A percentile compares a stretch with the other conserved stretches of the same genome.
phyloP scores from a whole-genome alignment of 2,329 filamentous ascomycete species.

The Exophiala spinifera region DNA sequence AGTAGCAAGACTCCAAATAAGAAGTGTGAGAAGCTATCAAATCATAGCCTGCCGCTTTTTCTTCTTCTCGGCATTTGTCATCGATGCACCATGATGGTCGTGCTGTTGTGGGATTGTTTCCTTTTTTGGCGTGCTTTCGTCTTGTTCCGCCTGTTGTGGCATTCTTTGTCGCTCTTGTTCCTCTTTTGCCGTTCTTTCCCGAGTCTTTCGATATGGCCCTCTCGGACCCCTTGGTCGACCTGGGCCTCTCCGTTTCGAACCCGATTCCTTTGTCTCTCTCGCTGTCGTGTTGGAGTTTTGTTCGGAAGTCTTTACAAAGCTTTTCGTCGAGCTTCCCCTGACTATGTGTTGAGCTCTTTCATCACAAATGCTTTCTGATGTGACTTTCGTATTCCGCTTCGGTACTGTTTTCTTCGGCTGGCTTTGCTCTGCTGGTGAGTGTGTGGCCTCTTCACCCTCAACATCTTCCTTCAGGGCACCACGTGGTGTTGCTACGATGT shows the following conservation, averaged over 20 bases:
- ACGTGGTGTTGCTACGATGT: neutral
- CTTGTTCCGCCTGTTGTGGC: neutral
- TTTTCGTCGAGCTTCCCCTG: neutral
- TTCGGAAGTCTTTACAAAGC: neutral
- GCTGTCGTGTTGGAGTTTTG: no score
- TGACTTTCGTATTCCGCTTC: neutral
- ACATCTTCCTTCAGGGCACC: neutral
- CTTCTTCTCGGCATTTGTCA: neutral
- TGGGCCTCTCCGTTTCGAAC: neutral
- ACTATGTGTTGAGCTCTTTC: neutral
- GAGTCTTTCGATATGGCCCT: constrained; percentile 10
- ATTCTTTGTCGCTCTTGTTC: neutral
- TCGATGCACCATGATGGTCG: no score
- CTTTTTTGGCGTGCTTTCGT: neutral
- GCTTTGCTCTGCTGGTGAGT: neutral
- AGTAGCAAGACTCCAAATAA: neutral
- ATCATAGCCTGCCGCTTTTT: neutral
- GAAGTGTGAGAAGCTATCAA: neutral
- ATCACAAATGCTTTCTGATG: neutral
- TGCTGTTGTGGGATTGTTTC: neutral
- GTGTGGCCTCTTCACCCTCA: neutral
- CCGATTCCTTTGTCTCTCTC: neutral
- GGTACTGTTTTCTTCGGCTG: neutral
- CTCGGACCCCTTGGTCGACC: constrained; percentile 4
- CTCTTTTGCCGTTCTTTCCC: constrained; percentile 3